These are phyloP conservation scores for Hericium coralloides DNA, from an alignment of 768 basidiomycete species.

Conservation along the genomic window DNA sequence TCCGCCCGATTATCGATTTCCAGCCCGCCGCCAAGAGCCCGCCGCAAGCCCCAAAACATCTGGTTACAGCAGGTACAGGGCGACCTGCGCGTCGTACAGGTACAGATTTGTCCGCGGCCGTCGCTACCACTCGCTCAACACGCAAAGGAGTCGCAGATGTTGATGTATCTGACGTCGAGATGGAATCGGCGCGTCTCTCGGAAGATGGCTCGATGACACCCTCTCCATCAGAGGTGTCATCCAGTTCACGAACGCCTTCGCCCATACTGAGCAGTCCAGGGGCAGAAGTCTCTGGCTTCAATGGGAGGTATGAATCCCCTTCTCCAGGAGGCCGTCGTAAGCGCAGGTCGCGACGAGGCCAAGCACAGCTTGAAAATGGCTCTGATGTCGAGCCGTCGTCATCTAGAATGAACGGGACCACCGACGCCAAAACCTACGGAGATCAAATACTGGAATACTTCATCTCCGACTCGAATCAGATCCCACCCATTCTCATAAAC, in stretches of 20 bases:
- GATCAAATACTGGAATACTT: slow-evolving; percentile 98
- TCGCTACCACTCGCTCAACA: slow-evolving; percentile 52
- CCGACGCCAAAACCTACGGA: slow-evolving; percentile 68
- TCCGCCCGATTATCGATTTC: slow-evolving; percentile 94
- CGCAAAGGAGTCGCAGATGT: slow-evolving; percentile 41
- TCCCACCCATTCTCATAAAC: slow-evolving; percentile 77
- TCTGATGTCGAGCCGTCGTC: slow-evolving; percentile 34
- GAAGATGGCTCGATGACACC: slow-evolving; percentile 87
- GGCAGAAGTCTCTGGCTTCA: slow-evolving; percentile 30
- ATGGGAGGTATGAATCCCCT: slow-evolving; percentile 28
- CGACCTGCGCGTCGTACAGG: slow-evolving; percentile 27
- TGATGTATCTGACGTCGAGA: slow-evolving; percentile 51
- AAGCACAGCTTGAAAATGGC: slow-evolving; percentile 29
- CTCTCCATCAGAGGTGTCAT: slow-evolving; percentile 78
- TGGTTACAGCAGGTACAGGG: slow-evolving; percentile 61
- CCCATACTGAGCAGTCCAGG: slow-evolving; percentile 62
- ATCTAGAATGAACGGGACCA: slow-evolving; percentile 30
- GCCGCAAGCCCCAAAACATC: slow-evolving; percentile 93
- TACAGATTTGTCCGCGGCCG: slow-evolving; percentile 13
- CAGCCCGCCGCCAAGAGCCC: slow-evolving; percentile 84
- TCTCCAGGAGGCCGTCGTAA: slow-evolving; percentile 29
- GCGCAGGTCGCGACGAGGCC: slow-evolving; percentile 36
- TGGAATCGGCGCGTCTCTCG: slow-evolving; percentile 62
- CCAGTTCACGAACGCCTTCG: slow-evolving; percentile 90
- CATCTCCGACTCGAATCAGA: slow-evolving; percentile 91